A percentile compares a stretch with the other conserved stretches of the same genome.
Conservation (phyloP, 1,284 basidiomycete species). For the Meira miltonrushii region DNA sequence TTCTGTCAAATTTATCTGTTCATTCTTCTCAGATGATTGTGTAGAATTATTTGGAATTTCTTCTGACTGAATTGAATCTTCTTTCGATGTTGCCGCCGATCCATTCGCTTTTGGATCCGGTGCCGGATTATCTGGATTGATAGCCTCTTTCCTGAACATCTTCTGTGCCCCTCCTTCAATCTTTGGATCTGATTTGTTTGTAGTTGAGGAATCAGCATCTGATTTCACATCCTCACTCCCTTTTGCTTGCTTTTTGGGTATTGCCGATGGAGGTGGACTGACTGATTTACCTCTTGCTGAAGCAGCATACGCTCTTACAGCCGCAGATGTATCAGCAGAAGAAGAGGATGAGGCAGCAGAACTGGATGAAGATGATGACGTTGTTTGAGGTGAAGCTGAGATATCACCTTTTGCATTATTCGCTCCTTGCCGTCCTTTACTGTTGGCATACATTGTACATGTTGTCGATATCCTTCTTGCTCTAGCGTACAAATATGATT, state of each 20-base stretch:
- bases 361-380: no score
- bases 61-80: no score
- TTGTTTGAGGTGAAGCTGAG: neutral
- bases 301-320: constrained; percentile 1
- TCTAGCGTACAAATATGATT: no score
- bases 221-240: neutral
- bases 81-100: constrained; percentile 1
- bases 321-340: neutral
- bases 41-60: no score
- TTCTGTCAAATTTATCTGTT: neutral
- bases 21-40: neutral
- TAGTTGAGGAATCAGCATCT: neutral
- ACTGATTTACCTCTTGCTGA: neutral
- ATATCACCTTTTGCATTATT: neutral
- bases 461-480: neutral
- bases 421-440: neutral
- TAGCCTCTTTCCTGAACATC: neutral
- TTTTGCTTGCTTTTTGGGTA: neutral
- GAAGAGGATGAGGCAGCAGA: no score
- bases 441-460: neutral
- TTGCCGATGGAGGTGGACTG: neutral
- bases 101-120: neutral
- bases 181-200: neutral
- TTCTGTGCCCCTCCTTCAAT: neutral
- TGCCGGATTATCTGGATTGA: neutral